Evolutionary conservation across 139 green algal species (phyloP), one percentile per base, ranked within the genome.

Genomic region (Medakamo hakoo): DNA sequence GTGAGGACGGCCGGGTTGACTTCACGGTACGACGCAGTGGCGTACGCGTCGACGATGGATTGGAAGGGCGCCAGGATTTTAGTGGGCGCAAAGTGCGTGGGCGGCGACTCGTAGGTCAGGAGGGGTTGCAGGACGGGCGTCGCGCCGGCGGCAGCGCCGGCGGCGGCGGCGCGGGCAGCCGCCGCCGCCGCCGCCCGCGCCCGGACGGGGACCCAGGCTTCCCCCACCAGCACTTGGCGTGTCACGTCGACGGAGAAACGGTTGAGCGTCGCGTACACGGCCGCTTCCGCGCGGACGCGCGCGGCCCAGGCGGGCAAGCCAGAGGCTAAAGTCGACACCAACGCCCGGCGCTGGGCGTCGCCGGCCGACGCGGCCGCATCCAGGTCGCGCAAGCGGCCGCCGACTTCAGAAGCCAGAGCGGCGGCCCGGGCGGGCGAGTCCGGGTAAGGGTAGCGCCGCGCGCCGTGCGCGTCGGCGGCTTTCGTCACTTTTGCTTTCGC

Each of bases 181-280:
- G 91, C 80, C 49, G 40, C 29, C 55, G 18, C 64, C 24, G 68
- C 66, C 20, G 49, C 27, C 40, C 70, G 71, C 19, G 78, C 79
- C 1, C 63, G 64, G 3, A 75, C 69, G 2, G 92, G 92, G 59
- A 86, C 85, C 92, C 92, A 98, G 1, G 81, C 92, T 78, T 98
- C 88, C 0, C 84, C 92, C 32, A 98, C 79, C 57, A 98, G 81
- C 69, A 84, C 71, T 73, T 98, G 97, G 65, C 79, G 76, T 4
- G 84, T 89, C 49, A 93, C 85, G 68, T 98, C 92, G 57, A 98
- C 79, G 57, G 61, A 82, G 29, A 95, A 76, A 82, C 95, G 96
- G 86, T 98, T 98, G 49, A 98, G 82, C 20, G 87, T 89, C 80
- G 98, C 89, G 78, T 97, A 98, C n/a, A 95, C 72, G 1, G 84